Percentiles rank a stretch among this genome's conserved stretches.
Evolutionary conservation across 2,329 filamentous ascomycete genomes (phyloP).

Genomic region (Ustulina deusta): DNA sequence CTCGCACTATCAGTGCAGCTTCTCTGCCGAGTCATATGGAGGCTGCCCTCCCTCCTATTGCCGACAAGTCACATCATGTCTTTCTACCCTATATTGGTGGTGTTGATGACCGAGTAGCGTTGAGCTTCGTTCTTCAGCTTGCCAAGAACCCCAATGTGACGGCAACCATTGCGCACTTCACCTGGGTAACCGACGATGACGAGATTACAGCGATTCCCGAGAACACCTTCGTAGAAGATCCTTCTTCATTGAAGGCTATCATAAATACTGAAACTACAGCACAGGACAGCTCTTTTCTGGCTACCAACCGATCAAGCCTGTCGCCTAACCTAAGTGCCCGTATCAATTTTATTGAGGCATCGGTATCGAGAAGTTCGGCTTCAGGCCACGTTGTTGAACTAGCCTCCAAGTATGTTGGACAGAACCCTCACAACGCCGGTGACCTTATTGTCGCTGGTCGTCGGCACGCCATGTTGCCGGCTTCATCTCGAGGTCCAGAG

Average conservation of each 20-base stretch:
- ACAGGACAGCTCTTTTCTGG: constrained; percentile 53
- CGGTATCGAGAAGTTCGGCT: constrained; percentile 55
- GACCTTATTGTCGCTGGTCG: constrained; percentile 78
- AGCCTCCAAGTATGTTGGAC: constrained; percentile 70
- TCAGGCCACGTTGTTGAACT: constrained; percentile 62
- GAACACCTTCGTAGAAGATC: constrained; percentile 37
- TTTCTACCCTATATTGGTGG: constrained; percentile 91
- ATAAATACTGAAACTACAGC: constrained; percentile 51
- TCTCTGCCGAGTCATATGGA: constrained; percentile 72
- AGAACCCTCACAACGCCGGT: constrained; percentile 73
- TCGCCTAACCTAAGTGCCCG: constrained; percentile 51
- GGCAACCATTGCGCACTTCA: constrained; percentile 77
- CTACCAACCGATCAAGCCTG: constrained; percentile 52
- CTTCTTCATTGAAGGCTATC: constrained; percentile 40
- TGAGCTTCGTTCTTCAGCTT: constrained; percentile 85
- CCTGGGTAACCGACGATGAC: constrained; percentile 48
- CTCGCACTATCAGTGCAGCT: constrained; percentile 64
- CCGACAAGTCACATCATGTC: constrained; percentile 81
- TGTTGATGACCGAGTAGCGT: constrained; percentile 81
- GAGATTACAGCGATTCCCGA: constrained; percentile 44
- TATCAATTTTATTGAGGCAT: constrained; percentile 63
- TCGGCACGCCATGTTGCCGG: constrained; percentile 54
- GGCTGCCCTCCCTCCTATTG: constrained; percentile 67
- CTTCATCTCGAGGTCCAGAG: constrained; percentile 37
- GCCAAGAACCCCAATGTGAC: constrained; percentile 83